Conservation (phyloP, 306 rosid species). For the Sechiopsis laciniata region DNA sequence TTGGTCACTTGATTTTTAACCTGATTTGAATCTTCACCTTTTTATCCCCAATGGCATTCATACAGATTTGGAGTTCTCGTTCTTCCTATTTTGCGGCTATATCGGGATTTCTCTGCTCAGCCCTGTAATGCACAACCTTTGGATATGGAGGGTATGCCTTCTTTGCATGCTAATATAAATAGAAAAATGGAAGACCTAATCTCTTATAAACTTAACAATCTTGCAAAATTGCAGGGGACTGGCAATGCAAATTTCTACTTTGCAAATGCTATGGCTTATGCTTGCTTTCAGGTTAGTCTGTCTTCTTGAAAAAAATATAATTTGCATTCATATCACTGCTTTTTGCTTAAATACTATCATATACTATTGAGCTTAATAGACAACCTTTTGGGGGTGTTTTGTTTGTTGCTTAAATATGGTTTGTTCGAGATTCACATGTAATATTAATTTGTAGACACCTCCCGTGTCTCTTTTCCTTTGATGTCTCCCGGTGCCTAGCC, state of each 20-base stretch:
- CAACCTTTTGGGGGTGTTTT: background rate
- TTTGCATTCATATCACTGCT: constrained; percentile 1
- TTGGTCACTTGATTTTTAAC: background rate
- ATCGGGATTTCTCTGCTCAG: constrained; percentile 85
- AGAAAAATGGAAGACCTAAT: background rate
- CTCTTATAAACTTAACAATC: constrained; percentile 13
- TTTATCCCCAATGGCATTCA: constrained; percentile 35
- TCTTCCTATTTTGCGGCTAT: constrained; percentile 80
- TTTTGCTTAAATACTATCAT: background rate
- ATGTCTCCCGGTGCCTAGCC: no score
- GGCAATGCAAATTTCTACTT: constrained; percentile 61
- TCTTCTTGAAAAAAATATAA: background rate
- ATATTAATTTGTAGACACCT: no score
- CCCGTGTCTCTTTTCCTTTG: no score
- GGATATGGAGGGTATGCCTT: constrained; percentile 93
- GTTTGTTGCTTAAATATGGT: no score
- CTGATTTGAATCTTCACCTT: constrained; percentile 24
- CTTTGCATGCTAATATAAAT: constrained; percentile 25
- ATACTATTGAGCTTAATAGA: background rate
- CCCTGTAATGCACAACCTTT: constrained; percentile 95
- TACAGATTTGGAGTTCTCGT: constrained; percentile 82
- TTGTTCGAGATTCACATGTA: no score
- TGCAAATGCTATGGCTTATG: constrained; percentile 61
- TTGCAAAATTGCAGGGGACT: constrained; percentile 67
- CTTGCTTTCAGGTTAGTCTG: constrained; percentile 69